phyloP scores from a whole-genome alignment of 2,329 filamentous ascomycete genomes.

The Penicillium griseofulvum region DNA sequence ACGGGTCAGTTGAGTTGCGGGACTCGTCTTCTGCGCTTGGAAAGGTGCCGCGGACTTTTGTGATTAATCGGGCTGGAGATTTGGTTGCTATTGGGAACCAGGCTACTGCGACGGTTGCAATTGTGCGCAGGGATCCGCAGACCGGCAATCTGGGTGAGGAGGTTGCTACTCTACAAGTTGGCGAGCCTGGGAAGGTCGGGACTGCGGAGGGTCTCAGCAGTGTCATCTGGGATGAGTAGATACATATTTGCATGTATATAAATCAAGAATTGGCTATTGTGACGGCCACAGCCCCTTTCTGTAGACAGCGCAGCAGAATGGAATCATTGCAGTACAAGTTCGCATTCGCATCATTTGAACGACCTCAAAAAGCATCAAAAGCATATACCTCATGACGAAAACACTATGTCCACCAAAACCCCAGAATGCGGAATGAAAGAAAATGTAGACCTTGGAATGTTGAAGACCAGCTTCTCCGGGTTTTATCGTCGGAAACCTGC shows the following conservation, averaged over 20 bases:
- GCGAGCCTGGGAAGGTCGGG: conserved; percentile 27
- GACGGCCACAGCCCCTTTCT: conserved; percentile 5
- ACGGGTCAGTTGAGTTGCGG: conserved; percentile 58
- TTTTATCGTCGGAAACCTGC: conserved; percentile 22
- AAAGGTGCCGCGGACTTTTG: conserved; percentile 64
- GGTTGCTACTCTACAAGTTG: conserved; percentile 32
- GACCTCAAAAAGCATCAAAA: conserved; percentile 4
- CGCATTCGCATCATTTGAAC: conserved; percentile 14
- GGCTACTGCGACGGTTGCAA: conserved; percentile 56
- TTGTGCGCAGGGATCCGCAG: conserved; percentile 59
- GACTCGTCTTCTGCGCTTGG: conserved; percentile 65
- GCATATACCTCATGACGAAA: conserved; percentile 12
- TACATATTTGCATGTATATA: conserved; percentile 7
- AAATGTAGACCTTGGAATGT: conserved; percentile 8
- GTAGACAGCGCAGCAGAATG: conserved; percentile 7
- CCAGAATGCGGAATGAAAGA: conserved; percentile 8
- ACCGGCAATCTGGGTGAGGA: conserved; percentile 57
- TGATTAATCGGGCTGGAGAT: conserved; percentile 62
- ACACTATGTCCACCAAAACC: conserved; percentile 4
- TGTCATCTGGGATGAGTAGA: conserved; percentile 36
- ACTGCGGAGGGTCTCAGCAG: conserved; percentile 34
- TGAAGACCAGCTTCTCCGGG: conserved; percentile 30
- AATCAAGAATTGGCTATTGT: conserved; percentile 1
- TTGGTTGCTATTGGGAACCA: conserved; percentile 67
- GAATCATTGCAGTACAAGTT: conserved; percentile 14